phyloP scores from a whole-genome alignment of 768 basidiomycete genomes.

The Astraeus odoratus region DNA sequence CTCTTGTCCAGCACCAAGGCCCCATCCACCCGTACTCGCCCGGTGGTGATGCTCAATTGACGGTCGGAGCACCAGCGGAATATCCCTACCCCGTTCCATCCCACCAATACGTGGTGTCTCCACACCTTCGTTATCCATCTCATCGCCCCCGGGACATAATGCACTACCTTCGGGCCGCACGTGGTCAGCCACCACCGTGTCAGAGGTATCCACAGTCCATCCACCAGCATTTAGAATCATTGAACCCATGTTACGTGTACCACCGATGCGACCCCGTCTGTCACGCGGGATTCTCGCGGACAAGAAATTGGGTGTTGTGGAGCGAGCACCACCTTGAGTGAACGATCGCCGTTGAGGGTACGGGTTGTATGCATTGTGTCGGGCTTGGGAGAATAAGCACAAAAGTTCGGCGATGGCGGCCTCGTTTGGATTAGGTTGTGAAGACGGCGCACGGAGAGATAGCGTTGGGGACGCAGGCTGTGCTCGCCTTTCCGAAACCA shows the following conservation, averaged over 20 bases:
- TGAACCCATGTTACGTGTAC: conserved; percentile 18
- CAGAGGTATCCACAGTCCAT: conserved; percentile 4
- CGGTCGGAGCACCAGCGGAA: conserved; percentile 35
- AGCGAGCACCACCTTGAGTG: conserved; percentile 21
- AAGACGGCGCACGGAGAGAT: conserved; percentile 42
- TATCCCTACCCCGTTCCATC: conserved; percentile 24
- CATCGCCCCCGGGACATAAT: no score
- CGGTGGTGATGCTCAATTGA: conserved; percentile 32
- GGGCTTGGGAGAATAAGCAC: conserved; percentile 51
- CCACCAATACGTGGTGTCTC: conserved; percentile 51
- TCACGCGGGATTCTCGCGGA: conserved; percentile 71
- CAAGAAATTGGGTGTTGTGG: conserved; percentile 55
- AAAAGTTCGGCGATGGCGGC: conserved; percentile 63
- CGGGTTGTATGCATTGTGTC: conserved; percentile 28
- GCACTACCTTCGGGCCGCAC: conserved; percentile 19
- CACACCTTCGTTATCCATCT: conserved; percentile 42
- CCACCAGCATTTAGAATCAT: conserved; percentile 26
- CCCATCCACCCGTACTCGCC: conserved; percentile 68
- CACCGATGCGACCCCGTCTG: conserved; percentile 67
- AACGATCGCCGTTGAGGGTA: conserved; percentile 20
- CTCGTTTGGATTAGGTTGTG: conserved; percentile 57
- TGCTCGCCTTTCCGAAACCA: conserved; percentile 60
- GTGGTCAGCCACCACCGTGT: conserved; percentile 18
- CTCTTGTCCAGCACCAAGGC: conserved; percentile 54
- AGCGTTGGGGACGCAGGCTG: conserved; percentile 54